These are phyloP conservation scores for Candida glaebosa DNA, from an alignment of 805 yeast genomes.

Conservation along the genomic window DNA sequence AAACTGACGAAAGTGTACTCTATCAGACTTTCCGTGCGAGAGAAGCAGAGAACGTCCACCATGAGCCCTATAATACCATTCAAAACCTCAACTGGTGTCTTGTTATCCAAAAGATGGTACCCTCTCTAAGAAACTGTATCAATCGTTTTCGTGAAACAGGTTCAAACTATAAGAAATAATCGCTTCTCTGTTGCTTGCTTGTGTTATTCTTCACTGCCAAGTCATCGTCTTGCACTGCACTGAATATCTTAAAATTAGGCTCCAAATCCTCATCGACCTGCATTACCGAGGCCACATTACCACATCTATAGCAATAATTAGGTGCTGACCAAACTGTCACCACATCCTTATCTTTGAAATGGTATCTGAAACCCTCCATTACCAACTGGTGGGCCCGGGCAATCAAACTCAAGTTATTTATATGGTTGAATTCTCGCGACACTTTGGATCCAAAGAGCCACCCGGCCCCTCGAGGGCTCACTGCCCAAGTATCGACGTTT, in stretches of 20 bases:
- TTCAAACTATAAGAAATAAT: conserved; percentile 38
- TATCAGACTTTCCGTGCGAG: too few species aligned
- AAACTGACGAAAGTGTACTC: too few species aligned
- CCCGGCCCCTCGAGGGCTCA: conserved; percentile 97
- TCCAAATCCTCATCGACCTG: conserved; percentile 82
- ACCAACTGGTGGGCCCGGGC: conserved; percentile 98
- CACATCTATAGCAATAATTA: conserved; percentile 95
- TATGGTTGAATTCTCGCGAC: conserved; percentile 93
- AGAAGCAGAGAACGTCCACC: too few species aligned
- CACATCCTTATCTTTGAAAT: conserved; percentile 92
- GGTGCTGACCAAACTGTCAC: conserved; percentile 99
- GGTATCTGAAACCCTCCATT: conserved; percentile 97
- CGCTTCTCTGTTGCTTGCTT: conserved; percentile 42
- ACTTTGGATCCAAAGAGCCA: conserved; percentile 96
- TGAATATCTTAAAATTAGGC: conserved; percentile 89
- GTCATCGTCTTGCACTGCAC: conserved; percentile 89
- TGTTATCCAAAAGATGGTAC: too few species aligned
- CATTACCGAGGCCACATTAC: conserved; percentile 98
- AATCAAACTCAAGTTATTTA: conserved; percentile 79
- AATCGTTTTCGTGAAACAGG: too few species aligned
- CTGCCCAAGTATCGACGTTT: conserved; percentile 97
- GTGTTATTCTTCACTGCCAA: conserved; percentile 36
- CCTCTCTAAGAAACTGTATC: too few species aligned
- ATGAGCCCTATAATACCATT: too few species aligned
- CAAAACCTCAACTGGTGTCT: too few species aligned